phyloP scores from a whole-genome alignment of 1,284 basidiomycete genomes.

The Ustilago vetiveriae region DNA sequence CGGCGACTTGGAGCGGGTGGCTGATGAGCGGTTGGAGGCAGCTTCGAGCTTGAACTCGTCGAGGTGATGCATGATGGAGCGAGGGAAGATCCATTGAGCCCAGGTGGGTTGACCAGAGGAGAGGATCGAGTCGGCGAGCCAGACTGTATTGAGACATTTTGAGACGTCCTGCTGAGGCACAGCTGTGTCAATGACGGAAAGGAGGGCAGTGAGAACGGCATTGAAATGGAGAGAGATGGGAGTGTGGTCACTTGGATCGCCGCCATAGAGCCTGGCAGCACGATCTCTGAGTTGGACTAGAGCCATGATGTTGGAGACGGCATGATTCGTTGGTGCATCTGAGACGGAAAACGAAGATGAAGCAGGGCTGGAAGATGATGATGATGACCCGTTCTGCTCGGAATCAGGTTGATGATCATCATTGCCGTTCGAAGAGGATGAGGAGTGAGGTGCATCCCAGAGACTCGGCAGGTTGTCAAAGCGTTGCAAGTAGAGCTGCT shows the following conservation, averaged over 20 bases:
- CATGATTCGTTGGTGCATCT: not conserved
- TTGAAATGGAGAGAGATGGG: conserved; percentile 31
- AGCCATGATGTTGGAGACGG: conserved; percentile 23
- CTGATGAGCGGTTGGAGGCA: not conserved
- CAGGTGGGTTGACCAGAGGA: conserved; percentile 28
- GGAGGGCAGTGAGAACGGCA: conserved; percentile 31
- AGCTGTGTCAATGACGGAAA: conserved; percentile 37
- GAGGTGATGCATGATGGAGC: conserved; percentile 22
- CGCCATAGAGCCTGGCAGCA: conserved; percentile 22
- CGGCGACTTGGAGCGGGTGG: conserved; percentile 2
- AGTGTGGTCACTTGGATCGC: conserved; percentile 11
- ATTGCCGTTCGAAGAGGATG: not conserved
- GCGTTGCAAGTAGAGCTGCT: conserved; percentile 34
- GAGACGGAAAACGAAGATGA: not conserved
- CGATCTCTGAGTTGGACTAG: conserved; percentile 42
- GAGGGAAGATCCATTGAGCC: conserved; percentile 43
- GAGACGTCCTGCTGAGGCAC: conserved; percentile 2
- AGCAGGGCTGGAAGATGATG: conserved; percentile 7
- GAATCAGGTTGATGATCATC: not conserved
- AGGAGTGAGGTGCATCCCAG: conserved; percentile 6
- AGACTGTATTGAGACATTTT: conserved; percentile 21
- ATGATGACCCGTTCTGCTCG: not conserved
- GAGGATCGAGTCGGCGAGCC: conserved; percentile 30
- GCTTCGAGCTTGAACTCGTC: conserved; percentile 22
- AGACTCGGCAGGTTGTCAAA: conserved; percentile 24